A percentile compares a stretch with the other conserved stretches of the same genome.
phyloP scores from a whole-genome alignment of 1,139 yeast genomes.

The Geotrichum aggregatum region DNA sequence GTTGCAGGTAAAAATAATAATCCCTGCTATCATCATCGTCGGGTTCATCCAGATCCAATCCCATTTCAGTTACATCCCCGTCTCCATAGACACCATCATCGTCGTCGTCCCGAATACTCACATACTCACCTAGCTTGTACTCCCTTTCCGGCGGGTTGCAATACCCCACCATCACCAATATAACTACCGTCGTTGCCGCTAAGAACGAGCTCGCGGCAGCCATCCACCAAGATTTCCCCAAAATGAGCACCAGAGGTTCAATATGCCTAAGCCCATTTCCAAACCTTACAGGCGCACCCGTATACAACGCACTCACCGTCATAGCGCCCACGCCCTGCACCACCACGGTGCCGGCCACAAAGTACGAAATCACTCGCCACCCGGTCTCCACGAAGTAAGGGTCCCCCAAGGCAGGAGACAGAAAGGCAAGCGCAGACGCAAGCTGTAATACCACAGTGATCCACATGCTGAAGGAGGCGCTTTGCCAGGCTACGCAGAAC shows the following conservation, averaged over 20 bases:
- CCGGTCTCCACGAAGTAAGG: slow-evolving; percentile 16
- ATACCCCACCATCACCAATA: slow-evolving; percentile 12
- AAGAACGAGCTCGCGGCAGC: slow-evolving; percentile 8
- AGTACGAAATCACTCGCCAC: slow-evolving; percentile 17
- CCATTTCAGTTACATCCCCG: too few species aligned
- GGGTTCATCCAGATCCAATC: too few species aligned
- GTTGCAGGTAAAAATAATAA: slow-evolving; percentile 15
- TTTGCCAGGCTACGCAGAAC: slow-evolving; percentile 28
- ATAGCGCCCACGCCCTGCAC: slow-evolving; percentile 15
- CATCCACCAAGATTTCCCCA: slow-evolving; percentile 18
- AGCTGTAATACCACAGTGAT: slow-evolving; percentile 27
- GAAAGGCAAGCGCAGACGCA: slow-evolving; percentile 24
- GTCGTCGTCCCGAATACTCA: slow-evolving; percentile 12
- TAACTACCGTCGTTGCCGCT: background rate
- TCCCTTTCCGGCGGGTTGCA: slow-evolving; percentile 13
- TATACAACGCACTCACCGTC: background rate
- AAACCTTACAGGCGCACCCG: background rate
- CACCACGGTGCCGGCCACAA: slow-evolving; percentile 9
- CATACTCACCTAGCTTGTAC: slow-evolving; percentile 12
- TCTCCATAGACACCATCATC: background rate
- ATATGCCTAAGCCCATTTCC: too few species aligned
- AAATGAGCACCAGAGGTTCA: slow-evolving; percentile 2
- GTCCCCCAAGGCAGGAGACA: slow-evolving; percentile 7
- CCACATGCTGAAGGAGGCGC: slow-evolving; percentile 29
- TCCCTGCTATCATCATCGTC: slow-evolving; percentile 20